Evolutionary conservation across 2,329 filamentous ascomycete species (phyloP).

Genomic region (Pseudocercospora musae): DNA sequence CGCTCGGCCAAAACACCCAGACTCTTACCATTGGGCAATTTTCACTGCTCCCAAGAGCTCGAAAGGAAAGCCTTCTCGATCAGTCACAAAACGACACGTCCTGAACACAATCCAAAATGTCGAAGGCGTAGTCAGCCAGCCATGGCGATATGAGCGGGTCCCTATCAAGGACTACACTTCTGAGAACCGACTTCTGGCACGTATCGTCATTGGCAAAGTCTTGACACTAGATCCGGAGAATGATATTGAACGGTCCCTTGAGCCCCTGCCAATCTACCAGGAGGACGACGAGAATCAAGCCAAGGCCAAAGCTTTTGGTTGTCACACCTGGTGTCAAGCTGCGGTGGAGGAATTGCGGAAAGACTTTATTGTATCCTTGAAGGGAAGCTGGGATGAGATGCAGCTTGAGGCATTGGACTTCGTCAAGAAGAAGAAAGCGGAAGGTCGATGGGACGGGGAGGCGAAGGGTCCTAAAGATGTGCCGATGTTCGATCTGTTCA

Average conservation of each 20-base stretch:
- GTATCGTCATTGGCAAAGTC: conserved; percentile 17
- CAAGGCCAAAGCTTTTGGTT: conserved; percentile 8
- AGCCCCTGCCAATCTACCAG: conserved; percentile 13
- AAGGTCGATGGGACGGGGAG: conserved; percentile 11
- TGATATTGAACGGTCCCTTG: conserved; percentile 4
- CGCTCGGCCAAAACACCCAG: conserved; percentile 25
- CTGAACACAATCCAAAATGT: conserved; percentile 16
- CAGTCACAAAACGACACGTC: conserved; percentile 19
- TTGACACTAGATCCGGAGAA: neutral
- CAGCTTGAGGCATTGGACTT: conserved; percentile 11
- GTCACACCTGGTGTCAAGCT: conserved; percentile 14
- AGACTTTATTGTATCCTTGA: conserved; percentile 1
- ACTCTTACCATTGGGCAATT: conserved; percentile 25
- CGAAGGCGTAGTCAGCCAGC: conserved; percentile 8
- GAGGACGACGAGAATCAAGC: conserved; percentile 6
- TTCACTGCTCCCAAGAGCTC: conserved; percentile 23
- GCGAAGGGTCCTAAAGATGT: conserved; percentile 5
- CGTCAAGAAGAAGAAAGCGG: conserved; percentile 11
- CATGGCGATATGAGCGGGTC: conserved; percentile 18
- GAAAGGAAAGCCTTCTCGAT: conserved; percentile 2
- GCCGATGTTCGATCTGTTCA: conserved; percentile 15
- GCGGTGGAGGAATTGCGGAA: conserved; percentile 5
- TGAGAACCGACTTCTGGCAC: conserved; percentile 11
- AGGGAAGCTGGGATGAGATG: conserved; percentile 9
- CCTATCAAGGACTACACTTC: neutral